Evolutionary conservation across 2,329 filamentous ascomycete genomes (phyloP), one percentile per base, ranked within the genome.

Genomic region (Septoria petroselini): DNA sequence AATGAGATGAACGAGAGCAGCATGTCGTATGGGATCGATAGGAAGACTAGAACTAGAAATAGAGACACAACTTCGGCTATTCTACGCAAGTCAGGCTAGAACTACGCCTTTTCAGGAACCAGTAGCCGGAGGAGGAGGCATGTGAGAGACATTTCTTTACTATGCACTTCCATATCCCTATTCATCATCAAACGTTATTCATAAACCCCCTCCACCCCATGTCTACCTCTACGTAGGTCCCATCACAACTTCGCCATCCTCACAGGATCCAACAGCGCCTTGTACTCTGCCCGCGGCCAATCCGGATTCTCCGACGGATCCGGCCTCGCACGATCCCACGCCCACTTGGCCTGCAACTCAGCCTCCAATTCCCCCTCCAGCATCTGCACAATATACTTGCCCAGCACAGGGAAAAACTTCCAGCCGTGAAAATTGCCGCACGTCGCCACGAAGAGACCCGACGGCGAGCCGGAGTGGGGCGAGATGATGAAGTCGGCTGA

Each of bases 291-390:
- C 40, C 76, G 72, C 6, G 81, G 81, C 65, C 73, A 84, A 61
- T 80, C 78, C 6, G 75, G 71, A 58, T 80, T 81, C 8, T 71
- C 60, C 1, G 71, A 67, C 2, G 71, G 64, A 57, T 81, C 76
- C 1, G 81, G 79, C 17, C 78, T 68, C 60, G 80, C 76, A 9
- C 81, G 73, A 63, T 85, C 80, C 78, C 78, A 81, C 3, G 76
- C 76, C 78, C 79, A 81, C 57, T 73, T 75, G 42, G 66, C 58
- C 40, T 61, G 59, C 50, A 80, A 59, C 44, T 75, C 73, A 0
- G 71, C 58, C 5, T 69, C 64, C 14, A 82, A 63, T 11, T 49
- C 45, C n/a, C 65, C 65, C 23, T 69, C 66, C 17, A 69, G 52
- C 65, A 69, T 67, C 18, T 66, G 52, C 8, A 64, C 53, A 18